Evolutionary conservation across 2,329 filamentous ascomycete genomes (phyloP), one percentile per base, ranked within the genome.

Genomic region (Fusarium nurragi): DNA sequence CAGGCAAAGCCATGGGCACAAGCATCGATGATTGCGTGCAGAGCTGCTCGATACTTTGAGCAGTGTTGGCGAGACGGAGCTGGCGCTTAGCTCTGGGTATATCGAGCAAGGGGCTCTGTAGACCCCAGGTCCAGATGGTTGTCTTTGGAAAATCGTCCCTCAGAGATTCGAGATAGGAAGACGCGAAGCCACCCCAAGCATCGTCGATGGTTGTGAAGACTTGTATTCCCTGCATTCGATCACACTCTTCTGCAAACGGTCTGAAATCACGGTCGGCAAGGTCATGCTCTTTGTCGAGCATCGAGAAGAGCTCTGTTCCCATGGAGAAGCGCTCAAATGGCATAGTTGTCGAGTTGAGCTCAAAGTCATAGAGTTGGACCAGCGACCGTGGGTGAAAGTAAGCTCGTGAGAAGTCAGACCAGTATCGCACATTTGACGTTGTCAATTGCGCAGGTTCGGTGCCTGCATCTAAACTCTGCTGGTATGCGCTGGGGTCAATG

Each of bases 401-500:
- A n/a, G 95, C 86, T 23, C 93, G 88, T 69, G 92, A 96, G 77
- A 93, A 98, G 77, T 99, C 95, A 28, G 93, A 97, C 94, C 95
- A 99, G 79, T 95, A 98, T 51, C 93, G 87, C n/a, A 98, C 91
- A 12, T 86, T 85, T 8, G 88, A 85, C 2, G 88, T 83, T 2
- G 84, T 90, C 19, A 97, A 83, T 49, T 82, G 79, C 0, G 90
- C 85, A 0, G 90, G 86, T 7, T 89, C 83, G 4, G 85, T 76
- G 21, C 93, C 93, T 26, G 87, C 78, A 68, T 97, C 91, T 4
- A 98, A 86, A 65, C 88, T 90, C 71, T 87, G 84, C 73, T 96
- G 93, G 76, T 97, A 98, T 43, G 87, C 81, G 73, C 87, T 93
- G 58, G 86, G 86, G 34, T 84, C 79, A 49, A 98, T 91, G 10